Conservation (phyloP, 257 asterid genomes). For the Solanum clarkiae region DNA sequence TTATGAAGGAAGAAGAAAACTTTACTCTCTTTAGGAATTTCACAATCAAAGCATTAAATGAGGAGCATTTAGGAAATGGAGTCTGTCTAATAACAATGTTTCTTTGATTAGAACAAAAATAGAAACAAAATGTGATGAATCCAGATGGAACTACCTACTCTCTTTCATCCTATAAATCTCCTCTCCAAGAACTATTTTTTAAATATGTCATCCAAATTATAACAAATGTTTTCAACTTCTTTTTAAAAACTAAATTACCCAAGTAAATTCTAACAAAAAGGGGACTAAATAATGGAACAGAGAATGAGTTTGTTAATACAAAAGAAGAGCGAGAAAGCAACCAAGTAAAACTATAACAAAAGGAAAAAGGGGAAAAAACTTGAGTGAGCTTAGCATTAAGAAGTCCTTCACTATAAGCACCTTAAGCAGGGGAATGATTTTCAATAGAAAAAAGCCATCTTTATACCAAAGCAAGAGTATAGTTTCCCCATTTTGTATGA, state of each 20-base stretch:
- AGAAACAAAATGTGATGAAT: background rate
- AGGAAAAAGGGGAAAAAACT: conserved; percentile 19
- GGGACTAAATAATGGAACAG: background rate
- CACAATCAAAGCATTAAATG: background rate
- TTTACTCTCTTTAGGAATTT: background rate
- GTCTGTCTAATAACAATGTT: background rate
- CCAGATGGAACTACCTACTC: background rate
- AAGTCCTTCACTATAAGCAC: conserved; percentile 86
- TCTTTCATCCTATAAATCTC: background rate
- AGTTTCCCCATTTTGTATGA: conserved; percentile 59
- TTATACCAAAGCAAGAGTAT: conserved; percentile 81
- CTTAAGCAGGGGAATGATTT: conserved; percentile 94
- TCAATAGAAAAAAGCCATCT: conserved; percentile 62
- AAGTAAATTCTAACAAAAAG: too few species aligned
- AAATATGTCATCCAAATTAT: too few species aligned
- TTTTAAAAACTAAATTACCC: too few species aligned
- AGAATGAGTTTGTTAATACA: background rate
- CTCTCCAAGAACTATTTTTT: background rate
- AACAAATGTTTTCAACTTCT: too few species aligned
- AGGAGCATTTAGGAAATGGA: background rate
- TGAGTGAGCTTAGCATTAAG: conserved; percentile 88
- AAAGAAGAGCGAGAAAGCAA: background rate
- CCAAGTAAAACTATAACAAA: too few species aligned
- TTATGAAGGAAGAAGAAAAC: background rate
- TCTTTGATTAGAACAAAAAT: background rate